These are phyloP conservation scores for Aspergillus indologenus DNA, from an alignment of 495 filamentous ascomycete species.

Conservation along the genomic window DNA sequence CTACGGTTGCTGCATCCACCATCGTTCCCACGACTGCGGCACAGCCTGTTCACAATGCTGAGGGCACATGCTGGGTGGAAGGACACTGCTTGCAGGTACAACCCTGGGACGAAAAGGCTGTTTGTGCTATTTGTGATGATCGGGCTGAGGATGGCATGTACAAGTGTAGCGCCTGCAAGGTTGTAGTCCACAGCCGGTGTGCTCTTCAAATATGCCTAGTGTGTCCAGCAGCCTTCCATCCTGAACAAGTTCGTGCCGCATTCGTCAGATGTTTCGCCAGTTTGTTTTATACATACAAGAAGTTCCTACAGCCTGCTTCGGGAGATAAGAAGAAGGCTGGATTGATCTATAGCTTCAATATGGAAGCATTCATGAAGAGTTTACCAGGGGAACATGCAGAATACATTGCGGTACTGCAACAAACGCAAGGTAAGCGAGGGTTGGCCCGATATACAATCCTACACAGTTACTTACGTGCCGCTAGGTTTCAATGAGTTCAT, in stretches of 20 bases:
- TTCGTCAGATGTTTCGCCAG: constrained; percentile 94
- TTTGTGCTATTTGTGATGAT: constrained; percentile 87
- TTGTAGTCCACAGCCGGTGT: constrained; percentile 77
- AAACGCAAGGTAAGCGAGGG: constrained; percentile 75
- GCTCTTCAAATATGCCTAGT: constrained; percentile 77
- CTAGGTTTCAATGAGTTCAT: constrained; percentile 95
- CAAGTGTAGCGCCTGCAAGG: constrained; percentile 74
- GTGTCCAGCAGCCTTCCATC: constrained; percentile 84
- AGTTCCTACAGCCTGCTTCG: constrained; percentile 69
- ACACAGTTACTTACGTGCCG: constrained; percentile 3
- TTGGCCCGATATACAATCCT: not conserved
- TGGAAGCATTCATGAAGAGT: constrained; percentile 88
- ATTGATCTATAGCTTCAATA: constrained; percentile 87
- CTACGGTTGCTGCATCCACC: constrained; percentile 95
- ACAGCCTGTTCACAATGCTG: constrained; percentile 81
- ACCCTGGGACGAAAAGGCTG: constrained; percentile 60
- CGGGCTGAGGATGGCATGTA: constrained; percentile 86
- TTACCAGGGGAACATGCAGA: constrained; percentile 88
- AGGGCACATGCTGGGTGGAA: constrained; percentile 87
- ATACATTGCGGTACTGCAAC: constrained; percentile 80
- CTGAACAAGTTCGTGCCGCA: constrained; percentile 85
- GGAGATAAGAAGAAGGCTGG: constrained; percentile 84
- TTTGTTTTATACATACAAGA: constrained; percentile 93
- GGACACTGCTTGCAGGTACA: constrained; percentile 85
- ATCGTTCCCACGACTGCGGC: constrained; percentile 88